These are phyloP conservation scores for Phytophthora aleatoria DNA, from an alignment of 352 stramenopile species.

Conservation along the genomic window DNA sequence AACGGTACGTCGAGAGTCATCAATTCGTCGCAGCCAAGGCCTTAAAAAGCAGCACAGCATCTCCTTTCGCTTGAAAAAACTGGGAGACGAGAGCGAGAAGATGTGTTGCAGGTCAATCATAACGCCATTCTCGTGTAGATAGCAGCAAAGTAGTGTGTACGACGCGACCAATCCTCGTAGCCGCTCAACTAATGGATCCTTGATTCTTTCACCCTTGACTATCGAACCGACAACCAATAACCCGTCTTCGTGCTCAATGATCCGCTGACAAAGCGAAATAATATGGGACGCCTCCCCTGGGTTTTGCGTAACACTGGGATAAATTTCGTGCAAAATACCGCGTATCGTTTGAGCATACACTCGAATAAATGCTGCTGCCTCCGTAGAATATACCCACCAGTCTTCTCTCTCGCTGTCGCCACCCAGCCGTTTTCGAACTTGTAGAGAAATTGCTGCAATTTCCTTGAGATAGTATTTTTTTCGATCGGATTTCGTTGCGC, in stretches of 20 bases:
- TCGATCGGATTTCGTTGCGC: conserved; percentile 7
- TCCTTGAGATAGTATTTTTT: conserved; percentile 25
- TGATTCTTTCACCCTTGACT: background rate
- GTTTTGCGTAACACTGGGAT: background rate
- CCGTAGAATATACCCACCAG: conserved; percentile 17
- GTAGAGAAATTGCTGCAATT: conserved; percentile 9
- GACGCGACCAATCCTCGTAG: conserved; percentile 30
- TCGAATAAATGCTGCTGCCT: conserved; percentile 15
- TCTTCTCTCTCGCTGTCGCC: conserved; percentile 12
- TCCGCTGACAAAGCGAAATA: conserved; percentile 5
- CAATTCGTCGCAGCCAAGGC: conserved; percentile 5
- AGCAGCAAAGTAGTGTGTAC: conserved; percentile 32
- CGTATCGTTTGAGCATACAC: conserved; percentile 18
- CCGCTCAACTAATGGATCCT: background rate
- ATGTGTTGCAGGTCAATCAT: conserved; percentile 35
- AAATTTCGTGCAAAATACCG: conserved; percentile 10
- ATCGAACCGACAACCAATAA: background rate
- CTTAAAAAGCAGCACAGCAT: conserved; percentile 28
- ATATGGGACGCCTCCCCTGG: background rate
- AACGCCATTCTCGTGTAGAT: conserved; percentile 22
- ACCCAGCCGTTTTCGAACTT: conserved; percentile 2
- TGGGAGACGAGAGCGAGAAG: conserved; percentile 1
- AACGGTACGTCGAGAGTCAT: background rate
- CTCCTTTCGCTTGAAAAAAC: conserved; percentile 12
- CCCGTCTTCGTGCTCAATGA: conserved; percentile 20